Base-by-base conservation (phyloP, 1,284 basidiomycete species). In the Macrocybe sp. region DNA sequence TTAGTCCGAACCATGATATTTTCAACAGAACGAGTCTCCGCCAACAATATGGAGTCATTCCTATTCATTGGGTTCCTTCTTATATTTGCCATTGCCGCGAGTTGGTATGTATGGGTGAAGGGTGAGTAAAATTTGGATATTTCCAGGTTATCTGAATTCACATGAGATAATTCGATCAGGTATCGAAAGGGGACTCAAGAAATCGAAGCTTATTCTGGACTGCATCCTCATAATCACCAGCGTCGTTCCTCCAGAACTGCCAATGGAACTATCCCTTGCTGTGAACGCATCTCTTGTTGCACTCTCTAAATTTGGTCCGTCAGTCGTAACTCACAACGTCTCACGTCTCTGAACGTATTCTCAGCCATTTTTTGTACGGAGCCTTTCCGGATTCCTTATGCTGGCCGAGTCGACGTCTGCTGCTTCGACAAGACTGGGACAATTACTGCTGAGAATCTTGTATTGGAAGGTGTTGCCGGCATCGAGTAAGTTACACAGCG, bases 361-460 rank as follows among this genome's bases (percentile, higher is more conserved):
- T 11, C 53, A 94, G 93, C 93, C 6, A 97, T 97, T 52, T 97
- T 95, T 72, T 97, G 94, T 64, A 97, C 94, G 8, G 94, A 97
- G 61, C 94, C 94, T 0, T 97, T 97, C 81, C 82, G 95, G 28
- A 97, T 97, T 56, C 93, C 95, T 0, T 89, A 76, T 52, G 94
- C 94, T 7, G 94, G 95, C 6, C 81, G 91, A 30, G 92, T 97
- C 5, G 94, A 97, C 57, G 88, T 97, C 8, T 97, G 94, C 66
- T 97, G 95, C 68, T 97, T 97, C 58, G 94, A 97, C 71, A 97
- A 97, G 76, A 97, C 94, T 0, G 95, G 94, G 31, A 97, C 94
- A 0, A 96, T 97, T 54, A 97, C 94, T 0, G 91, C 92, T 0
- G 93, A 97, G 65, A 86, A 94, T 65, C 71, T 97, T n/a, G 92